Base-by-base conservation (phyloP, 257 asterid species). In the Jacaranda mimosifolia region DNA sequence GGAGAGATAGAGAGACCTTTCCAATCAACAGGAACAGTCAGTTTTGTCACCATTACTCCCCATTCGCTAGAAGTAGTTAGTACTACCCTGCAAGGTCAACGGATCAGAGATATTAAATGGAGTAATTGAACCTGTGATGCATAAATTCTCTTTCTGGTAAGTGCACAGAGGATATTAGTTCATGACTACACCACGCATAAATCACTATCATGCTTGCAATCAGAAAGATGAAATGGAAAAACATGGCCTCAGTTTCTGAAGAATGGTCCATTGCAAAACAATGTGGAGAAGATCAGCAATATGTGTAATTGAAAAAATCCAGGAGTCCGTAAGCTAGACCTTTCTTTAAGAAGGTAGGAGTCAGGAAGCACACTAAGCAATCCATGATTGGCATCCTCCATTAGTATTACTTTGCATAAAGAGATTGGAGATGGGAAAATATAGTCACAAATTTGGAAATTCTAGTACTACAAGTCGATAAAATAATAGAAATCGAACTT, bases 11-110 rank as follows among this genome's bases (percentile, higher is more conserved):
- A 81, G 14, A 36, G 72, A 96, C 99, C 99, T 93, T 96, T 96
- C 99, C 99, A 96, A 77, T 96, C 99, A 13, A 84, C 94, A 18
- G 99, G 95, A 76, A 96, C 99, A 11, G 83, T 83, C 32, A 93
- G 89, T 80, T 93, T 93, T 15, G 97, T 89, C 75, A 83, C 91
- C 93, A 89, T 82, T 65, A 76, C 85, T 81, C 98, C 99, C 99
- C 98, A 96, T 82, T 90, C 91, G 10, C 79, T 75, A 60, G 99
- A 93, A 63, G 96, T 86, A 32, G 97, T 88, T 40, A 96, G 94
- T 59, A 92, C 77, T 74, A 92, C 96, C 91, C 99, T 96, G 90
- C 83, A 80, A 72, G 62, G 59, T 14, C 14, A 45, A 58, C 2
- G 18, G 52, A 51, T 35, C 72, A 56, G 18, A 55, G 11, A 76